Conservation (phyloP, 257 asterid genomes). For the Plantago ovata region DNA sequence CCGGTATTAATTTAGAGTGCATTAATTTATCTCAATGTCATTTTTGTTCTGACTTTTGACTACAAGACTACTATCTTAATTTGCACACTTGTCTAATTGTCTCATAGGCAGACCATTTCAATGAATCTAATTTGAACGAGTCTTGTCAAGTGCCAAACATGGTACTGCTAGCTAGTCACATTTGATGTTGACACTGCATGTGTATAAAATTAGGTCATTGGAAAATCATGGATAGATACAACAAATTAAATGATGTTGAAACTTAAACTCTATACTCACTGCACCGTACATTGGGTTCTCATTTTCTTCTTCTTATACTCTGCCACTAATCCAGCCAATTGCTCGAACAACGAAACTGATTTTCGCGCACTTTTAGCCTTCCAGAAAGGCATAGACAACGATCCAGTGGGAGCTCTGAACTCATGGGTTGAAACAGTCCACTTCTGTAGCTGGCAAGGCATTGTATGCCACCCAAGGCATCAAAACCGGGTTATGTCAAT, state of each 20-base stretch:
- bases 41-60: no score
- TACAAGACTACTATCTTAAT: no score
- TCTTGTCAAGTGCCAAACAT: no score
- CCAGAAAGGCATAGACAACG: slow-evolving; percentile 19
- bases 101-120: no score
- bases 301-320: not conserved
- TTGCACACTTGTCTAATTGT: no score
- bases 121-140: no score
- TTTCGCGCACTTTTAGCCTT: slow-evolving; percentile 15
- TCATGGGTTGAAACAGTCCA: slow-evolving; percentile 24
- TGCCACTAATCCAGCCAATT: not conserved
- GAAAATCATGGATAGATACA: no score
- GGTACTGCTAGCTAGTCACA: no score
- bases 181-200: no score
- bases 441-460: slow-evolving; percentile 29
- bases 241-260: not conserved
- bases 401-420: slow-evolving; percentile 16
- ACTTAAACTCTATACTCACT: not conserved
- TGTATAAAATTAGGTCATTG: no score
- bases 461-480: slow-evolving; percentile 24
- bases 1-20: no score
- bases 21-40: no score
- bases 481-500: slow-evolving; percentile 22
- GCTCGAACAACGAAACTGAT: slow-evolving; percentile 18
- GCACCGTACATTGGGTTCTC: not conserved